Conservation (phyloP, 345 rosid genomes). For the Camelina hispida region DNA sequence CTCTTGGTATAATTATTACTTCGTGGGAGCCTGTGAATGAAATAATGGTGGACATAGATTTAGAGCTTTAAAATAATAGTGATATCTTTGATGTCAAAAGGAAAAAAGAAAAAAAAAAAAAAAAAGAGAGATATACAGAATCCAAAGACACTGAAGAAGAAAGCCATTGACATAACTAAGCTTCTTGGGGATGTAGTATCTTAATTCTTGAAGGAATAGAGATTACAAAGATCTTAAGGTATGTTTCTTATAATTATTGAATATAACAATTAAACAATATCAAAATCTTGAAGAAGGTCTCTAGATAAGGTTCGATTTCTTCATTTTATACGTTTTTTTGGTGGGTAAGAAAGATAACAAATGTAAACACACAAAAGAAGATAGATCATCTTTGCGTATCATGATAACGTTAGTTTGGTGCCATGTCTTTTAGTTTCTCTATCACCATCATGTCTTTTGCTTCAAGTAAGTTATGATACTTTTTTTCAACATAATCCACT, state of each 20-base stretch:
- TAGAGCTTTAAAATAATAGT: constrained; percentile 10
- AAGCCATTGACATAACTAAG: constrained; percentile 31
- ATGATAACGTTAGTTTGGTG: constrained; percentile 40
- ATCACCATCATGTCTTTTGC: constrained; percentile 38
- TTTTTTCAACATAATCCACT: not conserved
- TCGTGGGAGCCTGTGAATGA: constrained; percentile 41
- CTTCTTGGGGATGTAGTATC: constrained; percentile 7
- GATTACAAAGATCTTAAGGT: constrained; percentile 29
- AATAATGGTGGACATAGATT: constrained; percentile 41
- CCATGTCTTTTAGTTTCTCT: constrained; percentile 38
- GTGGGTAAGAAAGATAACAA: constrained; percentile 15
- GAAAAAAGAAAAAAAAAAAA: not conserved
- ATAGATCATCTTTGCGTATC: constrained; percentile 31
- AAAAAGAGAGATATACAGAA: constrained; percentile 1
- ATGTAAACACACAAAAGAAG: constrained; percentile 2
- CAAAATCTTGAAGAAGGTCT: not conserved
- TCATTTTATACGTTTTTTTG: constrained; percentile 19
- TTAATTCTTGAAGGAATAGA: constrained; percentile 15
- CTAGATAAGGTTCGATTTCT: constrained; percentile 3
- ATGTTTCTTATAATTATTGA: constrained; percentile 12
- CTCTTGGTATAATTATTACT: constrained; percentile 35
- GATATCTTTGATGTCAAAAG: constrained; percentile 21
- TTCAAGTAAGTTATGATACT: constrained; percentile 27
- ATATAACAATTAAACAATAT: constrained; percentile 2
- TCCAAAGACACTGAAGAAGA: constrained; percentile 24